Base-by-base conservation (phyloP, 1,284 basidiomycete genomes). In the Meira miltonrushii region DNA sequence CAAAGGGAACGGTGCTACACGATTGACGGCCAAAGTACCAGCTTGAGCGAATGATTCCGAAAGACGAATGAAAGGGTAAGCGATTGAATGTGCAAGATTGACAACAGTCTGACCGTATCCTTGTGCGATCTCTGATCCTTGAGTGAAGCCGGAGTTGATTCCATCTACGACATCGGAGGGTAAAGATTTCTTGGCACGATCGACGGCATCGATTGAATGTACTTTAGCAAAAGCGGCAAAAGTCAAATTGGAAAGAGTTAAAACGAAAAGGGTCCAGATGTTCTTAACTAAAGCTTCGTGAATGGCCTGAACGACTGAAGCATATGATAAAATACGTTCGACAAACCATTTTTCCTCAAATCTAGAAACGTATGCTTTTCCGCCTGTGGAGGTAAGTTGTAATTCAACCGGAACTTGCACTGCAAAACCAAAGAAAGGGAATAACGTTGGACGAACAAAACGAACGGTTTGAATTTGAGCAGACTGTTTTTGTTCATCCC, bases 361-460 rank as follows among this genome's bases (percentile, higher is more conserved):
- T 43, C 61, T 63, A 4, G 67, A 69, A 55, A 61, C 66, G 55
- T 62, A 69, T 21, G 25, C 12, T 25, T 48, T 39, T 12, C 25
- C 33, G 11, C 44, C 44, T 21, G 49, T 40, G 7, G 54, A 23
- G 7, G 39, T 17, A 57, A 71, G 67, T 19, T 37, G 60, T 39
- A 71, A 59, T 33, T 52, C 38, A 19, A 55, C 53, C 50, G 58
- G 59, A 39, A 67, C 65, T 3, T 61, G 56, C 1, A 71, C 46
- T 6, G 67, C 64, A 53, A 71, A 63, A 25, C 59, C 49, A 58
- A 69, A 65, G 44, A 71, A 59, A 10, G 68, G 68, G 37, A 69
- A 69, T 46, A 67, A 59, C 11, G 44, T 47, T 15, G 67, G 68
- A 13, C 68, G 58, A 4, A 69, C 39, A 51, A 60, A 39, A n/a